Conservation (phyloP, 1,284 basidiomycete genomes). For the Fomitopsis palustris region DNA sequence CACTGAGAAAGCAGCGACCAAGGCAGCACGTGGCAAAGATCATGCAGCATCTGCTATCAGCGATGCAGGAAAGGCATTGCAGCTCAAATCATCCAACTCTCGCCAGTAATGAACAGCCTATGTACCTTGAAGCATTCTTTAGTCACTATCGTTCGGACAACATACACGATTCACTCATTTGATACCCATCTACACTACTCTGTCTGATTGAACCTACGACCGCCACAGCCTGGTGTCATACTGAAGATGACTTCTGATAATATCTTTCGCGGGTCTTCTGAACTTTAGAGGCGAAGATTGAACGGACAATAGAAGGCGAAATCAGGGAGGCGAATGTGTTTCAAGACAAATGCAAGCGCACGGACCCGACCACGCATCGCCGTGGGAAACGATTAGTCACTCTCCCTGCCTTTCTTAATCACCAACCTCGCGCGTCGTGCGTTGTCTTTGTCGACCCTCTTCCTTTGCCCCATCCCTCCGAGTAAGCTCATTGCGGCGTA, state of each 20-base stretch:
- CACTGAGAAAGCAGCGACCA: conserved; percentile 34
- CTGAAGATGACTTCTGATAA: too few species aligned
- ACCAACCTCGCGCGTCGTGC: conserved; percentile 20
- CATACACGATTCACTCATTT: too few species aligned
- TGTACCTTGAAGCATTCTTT: too few species aligned
- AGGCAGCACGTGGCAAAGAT: conserved; percentile 31
- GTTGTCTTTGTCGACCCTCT: conserved; percentile 31
- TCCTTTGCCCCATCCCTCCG: conserved; percentile 24
- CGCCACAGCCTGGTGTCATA: too few species aligned
- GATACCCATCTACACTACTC: too few species aligned
- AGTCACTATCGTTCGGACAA: too few species aligned
- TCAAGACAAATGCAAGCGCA: conserved; percentile 6
- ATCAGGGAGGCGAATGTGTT: not conserved
- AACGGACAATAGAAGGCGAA: not conserved
- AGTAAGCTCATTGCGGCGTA: conserved; percentile 21
- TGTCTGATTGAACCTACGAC: too few species aligned
- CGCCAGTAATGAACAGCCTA: not conserved
- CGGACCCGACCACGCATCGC: conserved; percentile 14
- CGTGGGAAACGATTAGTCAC: conserved; percentile 32
- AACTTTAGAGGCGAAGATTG: not conserved
- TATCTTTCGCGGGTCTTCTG: too few species aligned
- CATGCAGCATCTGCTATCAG: conserved; percentile 23
- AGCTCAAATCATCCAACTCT: conserved; percentile 1
- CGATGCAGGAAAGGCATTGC: conserved; percentile 14
- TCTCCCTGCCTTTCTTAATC: conserved; percentile 25